Percentiles rank a stretch among this genome's conserved stretches.
These are phyloP conservation scores for Diplodia seriata DNA, from an alignment of 2,329 filamentous ascomycete genomes.

Conservation along the genomic window DNA sequence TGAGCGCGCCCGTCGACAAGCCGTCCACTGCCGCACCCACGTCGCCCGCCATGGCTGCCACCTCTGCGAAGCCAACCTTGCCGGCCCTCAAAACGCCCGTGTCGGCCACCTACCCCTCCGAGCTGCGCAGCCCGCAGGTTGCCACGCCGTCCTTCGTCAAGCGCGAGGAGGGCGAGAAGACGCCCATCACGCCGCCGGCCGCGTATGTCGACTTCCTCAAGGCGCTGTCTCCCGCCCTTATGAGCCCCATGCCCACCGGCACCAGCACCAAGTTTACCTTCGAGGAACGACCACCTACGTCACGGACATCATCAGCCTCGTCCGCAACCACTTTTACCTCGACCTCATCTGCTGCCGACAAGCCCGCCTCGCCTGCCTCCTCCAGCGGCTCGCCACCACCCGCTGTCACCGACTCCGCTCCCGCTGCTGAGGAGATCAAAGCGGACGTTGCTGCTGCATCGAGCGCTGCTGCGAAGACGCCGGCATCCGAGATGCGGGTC, in stretches of 20 bases:
- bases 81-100: conserved; percentile 62
- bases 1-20: conserved; percentile 7
- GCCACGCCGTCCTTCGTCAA: conserved; percentile 70
- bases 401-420: conserved; percentile 39
- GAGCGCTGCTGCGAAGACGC: conserved; percentile 8
- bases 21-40: neutral
- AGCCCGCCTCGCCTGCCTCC: conserved; percentile 1
- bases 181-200: conserved; percentile 86
- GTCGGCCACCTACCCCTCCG: conserved; percentile 64
- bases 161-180: conserved; percentile 67
- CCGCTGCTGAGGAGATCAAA: neutral
- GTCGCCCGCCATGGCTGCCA: conserved; percentile 46
- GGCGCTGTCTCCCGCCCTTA: conserved; percentile 73
- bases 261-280: conserved; percentile 61
- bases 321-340: conserved; percentile 40
- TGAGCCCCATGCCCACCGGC: conserved; percentile 69
- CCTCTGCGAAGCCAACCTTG: conserved; percentile 51
- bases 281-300: conserved; percentile 50
- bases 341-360: conserved; percentile 43
- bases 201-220: conserved; percentile 95
- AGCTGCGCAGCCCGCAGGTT: conserved; percentile 70
- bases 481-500: conserved; percentile 43
- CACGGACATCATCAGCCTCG: conserved; percentile 46
- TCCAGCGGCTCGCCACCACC: conserved; percentile 42
- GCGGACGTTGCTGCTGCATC: neutral